These are phyloP conservation scores for Candida anutae DNA, from an alignment of 1,139 yeast species.

Conservation along the genomic window DNA sequence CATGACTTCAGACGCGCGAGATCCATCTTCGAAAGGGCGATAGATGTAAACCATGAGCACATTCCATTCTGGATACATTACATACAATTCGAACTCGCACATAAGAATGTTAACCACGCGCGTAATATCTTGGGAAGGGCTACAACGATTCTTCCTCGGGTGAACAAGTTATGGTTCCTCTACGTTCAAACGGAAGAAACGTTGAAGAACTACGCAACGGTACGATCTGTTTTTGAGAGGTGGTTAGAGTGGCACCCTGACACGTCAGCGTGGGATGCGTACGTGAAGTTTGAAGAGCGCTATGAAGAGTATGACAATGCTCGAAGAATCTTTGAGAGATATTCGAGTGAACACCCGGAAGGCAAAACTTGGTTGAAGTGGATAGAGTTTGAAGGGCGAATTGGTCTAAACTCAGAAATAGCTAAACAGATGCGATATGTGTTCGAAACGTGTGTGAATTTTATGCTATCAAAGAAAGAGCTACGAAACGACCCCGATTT, in stretches of 20 bases:
- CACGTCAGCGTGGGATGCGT: conserved; percentile 66
- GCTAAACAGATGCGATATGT: conserved; percentile 46
- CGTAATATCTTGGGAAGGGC: conserved; percentile 79
- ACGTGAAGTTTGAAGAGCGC: conserved; percentile 62
- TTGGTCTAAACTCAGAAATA: conserved; percentile 8
- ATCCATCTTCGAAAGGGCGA: conserved; percentile 81
- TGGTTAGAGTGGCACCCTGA: conserved; percentile 79
- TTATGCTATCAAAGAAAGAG: conserved; percentile 20
- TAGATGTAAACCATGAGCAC: conserved; percentile 64
- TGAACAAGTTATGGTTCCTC: conserved; percentile 81
- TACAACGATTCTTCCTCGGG: conserved; percentile 62
- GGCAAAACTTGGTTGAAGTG: conserved; percentile 56
- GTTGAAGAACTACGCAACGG: conserved; percentile 54
- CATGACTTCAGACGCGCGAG: conserved; percentile 70
- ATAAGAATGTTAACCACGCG: conserved; percentile 78
- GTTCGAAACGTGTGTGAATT: conserved; percentile 61
- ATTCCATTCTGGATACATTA: conserved; percentile 86
- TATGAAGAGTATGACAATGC: conserved; percentile 54
- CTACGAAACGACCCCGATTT: conserved; percentile 9
- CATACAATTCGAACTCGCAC: conserved; percentile 67
- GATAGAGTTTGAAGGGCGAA: conserved; percentile 25
- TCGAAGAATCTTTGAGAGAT: conserved; percentile 49
- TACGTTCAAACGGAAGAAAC: conserved; percentile 80
- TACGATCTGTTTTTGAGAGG: conserved; percentile 60
- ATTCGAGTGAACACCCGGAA: conserved; percentile 45